Conservation (phyloP, 2,329 filamentous ascomycete genomes). For the Nigrograna mackinnonii region DNA sequence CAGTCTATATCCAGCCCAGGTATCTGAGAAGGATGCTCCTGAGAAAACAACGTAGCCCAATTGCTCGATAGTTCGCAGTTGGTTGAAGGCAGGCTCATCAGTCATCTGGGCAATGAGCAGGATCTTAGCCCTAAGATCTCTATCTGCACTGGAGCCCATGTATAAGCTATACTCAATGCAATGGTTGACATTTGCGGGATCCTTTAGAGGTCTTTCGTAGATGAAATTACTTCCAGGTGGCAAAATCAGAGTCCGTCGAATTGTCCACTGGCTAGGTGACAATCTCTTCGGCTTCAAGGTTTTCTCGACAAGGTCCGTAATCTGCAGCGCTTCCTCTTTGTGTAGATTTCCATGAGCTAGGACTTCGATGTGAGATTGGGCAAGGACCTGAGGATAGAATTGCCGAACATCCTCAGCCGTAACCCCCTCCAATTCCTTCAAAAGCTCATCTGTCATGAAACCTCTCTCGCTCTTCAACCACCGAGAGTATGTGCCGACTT, state of each 20-base stretch:
- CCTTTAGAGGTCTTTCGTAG: conserved; percentile 78
- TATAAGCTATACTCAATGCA: conserved; percentile 55
- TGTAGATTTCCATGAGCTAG: conserved; percentile 91
- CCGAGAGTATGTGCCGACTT: conserved; percentile 80
- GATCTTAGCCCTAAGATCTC: conserved; percentile 72
- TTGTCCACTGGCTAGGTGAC: conserved; percentile 77
- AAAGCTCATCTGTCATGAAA: conserved; percentile 78
- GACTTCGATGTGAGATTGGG: conserved; percentile 84
- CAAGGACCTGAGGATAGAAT: conserved; percentile 80
- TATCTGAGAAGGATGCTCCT: conserved; percentile 73
- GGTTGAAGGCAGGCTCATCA: conserved; percentile 92
- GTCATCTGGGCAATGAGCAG: conserved; percentile 87
- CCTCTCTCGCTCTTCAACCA: conserved; percentile 79
- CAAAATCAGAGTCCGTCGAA: conserved; percentile 75
- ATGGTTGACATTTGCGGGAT: conserved; percentile 78
- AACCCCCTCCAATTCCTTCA: conserved; percentile 74
- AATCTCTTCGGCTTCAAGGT: conserved; percentile 75
- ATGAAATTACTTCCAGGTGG: conserved; percentile 81
- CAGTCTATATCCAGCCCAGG: conserved; percentile 77
- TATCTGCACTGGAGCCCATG: conserved; percentile 58
- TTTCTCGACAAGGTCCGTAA: conserved; percentile 81
- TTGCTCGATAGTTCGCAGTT: conserved; percentile 94
- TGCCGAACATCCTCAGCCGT: conserved; percentile 73
- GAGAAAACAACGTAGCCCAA: conserved; percentile 96
- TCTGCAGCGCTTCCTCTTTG: conserved; percentile 86